Evolutionary conservation across 2,329 filamentous ascomycete genomes (phyloP), one percentile per base, ranked within the genome.

Genomic region (Amylocarpus encephaloides): DNA sequence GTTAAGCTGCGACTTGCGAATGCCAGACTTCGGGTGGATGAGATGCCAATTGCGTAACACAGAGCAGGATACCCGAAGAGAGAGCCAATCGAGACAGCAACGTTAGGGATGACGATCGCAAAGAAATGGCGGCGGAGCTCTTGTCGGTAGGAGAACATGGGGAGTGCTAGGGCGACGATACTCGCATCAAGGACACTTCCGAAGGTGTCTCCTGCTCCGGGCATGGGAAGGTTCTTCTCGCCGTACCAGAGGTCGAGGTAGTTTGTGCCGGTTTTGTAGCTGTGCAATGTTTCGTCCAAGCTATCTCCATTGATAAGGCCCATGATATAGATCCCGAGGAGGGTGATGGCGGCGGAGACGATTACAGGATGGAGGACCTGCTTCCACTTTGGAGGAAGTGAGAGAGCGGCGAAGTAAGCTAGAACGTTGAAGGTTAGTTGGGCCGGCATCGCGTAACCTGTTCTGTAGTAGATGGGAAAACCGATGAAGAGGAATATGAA

Each of bases 111-210:
- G 4, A 77, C 66, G 49, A 83, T 80, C 36, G 74, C 71, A 36
- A 73, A 58, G 58, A 80, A 78, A 63, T 80, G 76, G 13, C 68
- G 63, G 18, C 68, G 68, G 12, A 83, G 70, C 66, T 82, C 78
- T 35, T 73, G 69, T 2, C 78, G 73, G 65, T 81, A 81, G 49
- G 76, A 73, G 62, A 76, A 82, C 77, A 82, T 82, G 0, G 79
- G 78, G 15, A 83, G 65, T 2, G 79, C 78, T 2, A 83, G 71
- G 1, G 77, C 71, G 0, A 82, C 75, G 55, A 83, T 82, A 53
- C 71, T 72, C 6, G 77, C 78, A 58, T 83, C 79, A 2, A 83
- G 71, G 5, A 76, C 63, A 38, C 72, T 76, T 54, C 70, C 66
- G 52, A 82, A 73, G 18, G 82, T 60, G 56, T 83, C 78, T 16